Evolutionary conservation across 768 basidiomycete genomes (phyloP).

Genomic region (Serendipita sp.): DNA sequence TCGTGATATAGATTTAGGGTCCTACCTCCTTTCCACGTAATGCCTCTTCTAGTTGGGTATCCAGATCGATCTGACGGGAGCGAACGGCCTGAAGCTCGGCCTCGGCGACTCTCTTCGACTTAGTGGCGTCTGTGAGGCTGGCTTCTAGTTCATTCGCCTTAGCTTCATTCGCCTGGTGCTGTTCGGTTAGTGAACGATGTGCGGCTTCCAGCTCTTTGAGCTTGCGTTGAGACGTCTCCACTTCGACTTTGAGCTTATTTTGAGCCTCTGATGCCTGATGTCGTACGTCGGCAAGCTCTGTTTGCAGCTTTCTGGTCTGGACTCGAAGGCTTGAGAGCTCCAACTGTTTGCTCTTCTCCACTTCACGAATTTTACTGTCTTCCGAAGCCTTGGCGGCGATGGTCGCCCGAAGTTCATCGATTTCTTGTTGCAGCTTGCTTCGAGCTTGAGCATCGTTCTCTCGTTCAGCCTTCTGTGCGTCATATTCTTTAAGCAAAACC

Average conservation of each 20-base stretch:
- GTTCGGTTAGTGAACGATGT: constrained; percentile 48
- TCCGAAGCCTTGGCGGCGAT: constrained; percentile 78
- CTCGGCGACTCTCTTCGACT: constrained; percentile 47
- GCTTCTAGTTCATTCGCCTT: constrained; percentile 28
- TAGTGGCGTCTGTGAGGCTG: constrained; percentile 44
- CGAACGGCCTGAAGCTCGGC: constrained; percentile 60
- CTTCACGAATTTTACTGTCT: constrained; percentile 68
- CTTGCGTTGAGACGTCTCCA: constrained; percentile 48
- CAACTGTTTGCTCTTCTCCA: constrained; percentile 71
- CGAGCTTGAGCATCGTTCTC: constrained; percentile 32
- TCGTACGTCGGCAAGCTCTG: constrained; percentile 52
- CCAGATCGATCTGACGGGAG: constrained; percentile 49
- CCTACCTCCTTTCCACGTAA: constrained; percentile 59
- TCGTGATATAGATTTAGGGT: constrained; percentile 6
- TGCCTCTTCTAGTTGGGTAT: constrained; percentile 46
- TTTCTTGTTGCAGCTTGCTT: constrained; percentile 57
- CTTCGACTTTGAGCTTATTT: constrained; percentile 59
- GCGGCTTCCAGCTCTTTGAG: constrained; percentile 42
- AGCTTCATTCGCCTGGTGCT: constrained; percentile 37
- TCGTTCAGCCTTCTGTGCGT: constrained; percentile 40
- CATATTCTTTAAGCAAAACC: constrained; percentile 45
- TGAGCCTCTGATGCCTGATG: constrained; percentile 46
- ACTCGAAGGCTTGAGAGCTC: constrained; percentile 61
- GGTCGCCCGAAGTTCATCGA: constrained; percentile 72
- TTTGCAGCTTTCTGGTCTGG: constrained; percentile 44